Conservation (phyloP, 2,329 filamentous ascomycete species). For the Neopestalotiopsis sp. region DNA sequence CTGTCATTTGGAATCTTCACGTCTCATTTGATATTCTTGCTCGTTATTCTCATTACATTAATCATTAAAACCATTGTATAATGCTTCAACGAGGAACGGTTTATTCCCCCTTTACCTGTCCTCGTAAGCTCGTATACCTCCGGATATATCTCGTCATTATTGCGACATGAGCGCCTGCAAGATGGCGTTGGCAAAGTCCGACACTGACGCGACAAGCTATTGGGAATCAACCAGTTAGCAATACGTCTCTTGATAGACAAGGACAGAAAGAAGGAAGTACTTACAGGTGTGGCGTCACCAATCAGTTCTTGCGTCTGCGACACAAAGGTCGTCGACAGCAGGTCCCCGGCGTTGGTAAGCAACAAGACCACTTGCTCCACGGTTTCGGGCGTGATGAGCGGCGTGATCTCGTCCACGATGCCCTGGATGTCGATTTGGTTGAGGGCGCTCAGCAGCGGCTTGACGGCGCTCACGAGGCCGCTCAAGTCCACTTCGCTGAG, state of each 20-base stretch:
- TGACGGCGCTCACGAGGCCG: constrained; percentile 40
- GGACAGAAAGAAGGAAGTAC: constrained; percentile 21
- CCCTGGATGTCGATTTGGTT: constrained; percentile 45
- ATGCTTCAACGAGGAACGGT: constrained; percentile 25
- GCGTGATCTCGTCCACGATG: constrained; percentile 41
- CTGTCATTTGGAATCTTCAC: not conserved
- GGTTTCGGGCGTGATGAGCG: constrained; percentile 45
- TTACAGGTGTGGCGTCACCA: constrained; percentile 48
- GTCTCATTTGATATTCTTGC: constrained; percentile 26
- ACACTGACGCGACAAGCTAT: constrained; percentile 35
- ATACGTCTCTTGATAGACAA: not conserved
- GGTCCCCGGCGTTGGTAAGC: constrained; percentile 43
- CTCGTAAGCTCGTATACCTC: constrained; percentile 1
- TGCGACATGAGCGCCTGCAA: constrained; percentile 30
- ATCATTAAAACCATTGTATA: constrained; percentile 31
- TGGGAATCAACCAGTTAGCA: not conserved
- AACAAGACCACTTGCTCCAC: constrained; percentile 43
- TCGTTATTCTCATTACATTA: constrained; percentile 22
- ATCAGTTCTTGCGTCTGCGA: constrained; percentile 49
- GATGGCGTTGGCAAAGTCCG: constrained; percentile 36
- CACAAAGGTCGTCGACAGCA: constrained; percentile 46
- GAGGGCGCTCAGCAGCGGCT: constrained; percentile 43
- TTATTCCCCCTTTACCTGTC: constrained; percentile 24
- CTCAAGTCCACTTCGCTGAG: constrained; percentile 41
- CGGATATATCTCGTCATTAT: constrained; percentile 13